Conservation (phyloP, 306 rosid genomes). For the Vachellia pachyceras region DNA sequence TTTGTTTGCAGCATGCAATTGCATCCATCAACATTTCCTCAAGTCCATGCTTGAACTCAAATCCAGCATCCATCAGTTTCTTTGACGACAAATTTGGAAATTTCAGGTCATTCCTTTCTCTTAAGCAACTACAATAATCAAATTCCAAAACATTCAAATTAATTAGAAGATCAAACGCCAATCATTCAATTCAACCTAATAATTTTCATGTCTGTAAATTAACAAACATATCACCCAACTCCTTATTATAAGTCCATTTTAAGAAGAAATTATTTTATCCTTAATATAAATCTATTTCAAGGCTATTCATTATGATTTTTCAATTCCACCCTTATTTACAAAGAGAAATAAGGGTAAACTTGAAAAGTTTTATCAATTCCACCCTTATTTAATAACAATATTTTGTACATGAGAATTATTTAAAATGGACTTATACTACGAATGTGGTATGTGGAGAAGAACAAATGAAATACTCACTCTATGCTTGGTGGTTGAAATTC, state of each 20-base stretch:
- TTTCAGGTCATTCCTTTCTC: not conserved
- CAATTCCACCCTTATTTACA: too few species aligned
- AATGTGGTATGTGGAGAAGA: not conserved
- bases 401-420: too few species aligned
- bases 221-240: not conserved
- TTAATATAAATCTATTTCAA: too few species aligned
- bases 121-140: not conserved
- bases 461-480: not conserved
- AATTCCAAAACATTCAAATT: not conserved
- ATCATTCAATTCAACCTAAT: not conserved
- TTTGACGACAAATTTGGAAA: not conserved
- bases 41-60: slow-evolving; percentile 42
- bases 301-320: too few species aligned
- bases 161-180: not conserved
- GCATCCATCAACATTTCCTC: slow-evolving; percentile 51
- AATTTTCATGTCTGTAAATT: not conserved
- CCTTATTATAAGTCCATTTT: too few species aligned
- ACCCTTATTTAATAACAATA: too few species aligned
- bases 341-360: too few species aligned
- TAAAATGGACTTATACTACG: too few species aligned
- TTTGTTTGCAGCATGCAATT: slow-evolving; percentile 26
- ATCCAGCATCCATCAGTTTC: slow-evolving; percentile 35
- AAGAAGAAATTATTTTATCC: too few species aligned
- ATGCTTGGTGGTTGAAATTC: not conserved
- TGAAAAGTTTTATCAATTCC: too few species aligned